Percentiles rank a stretch among this genome's conserved stretches.
These are phyloP conservation scores for Apiotrichum mycotoxinovorans DNA, from an alignment of 1,284 basidiomycete species.

Conservation along the genomic window DNA sequence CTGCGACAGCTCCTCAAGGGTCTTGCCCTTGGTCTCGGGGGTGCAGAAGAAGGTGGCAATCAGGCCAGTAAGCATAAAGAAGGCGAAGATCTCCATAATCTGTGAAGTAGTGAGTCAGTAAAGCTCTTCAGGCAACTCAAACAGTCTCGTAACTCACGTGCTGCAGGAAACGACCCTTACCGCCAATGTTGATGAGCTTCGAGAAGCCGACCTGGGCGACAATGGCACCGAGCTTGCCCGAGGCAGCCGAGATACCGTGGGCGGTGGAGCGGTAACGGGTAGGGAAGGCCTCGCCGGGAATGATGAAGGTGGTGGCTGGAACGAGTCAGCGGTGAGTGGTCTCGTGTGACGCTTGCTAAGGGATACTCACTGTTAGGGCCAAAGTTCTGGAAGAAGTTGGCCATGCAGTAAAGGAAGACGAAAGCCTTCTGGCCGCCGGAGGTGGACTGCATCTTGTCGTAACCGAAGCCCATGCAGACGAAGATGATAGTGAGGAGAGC, in stretches of 20 bases:
- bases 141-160: slow-evolving; percentile 10
- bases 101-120: not conserved
- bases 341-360: too few species aligned
- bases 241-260: slow-evolving; percentile 79
- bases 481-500: slow-evolving; percentile 54
- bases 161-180: slow-evolving; percentile 57
- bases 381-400: slow-evolving; percentile 53
- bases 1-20: slow-evolving; percentile 66
- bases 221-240: slow-evolving; percentile 78
- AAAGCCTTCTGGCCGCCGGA: slow-evolving; percentile 55
- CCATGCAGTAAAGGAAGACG: slow-evolving; percentile 54
- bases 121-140: not conserved
- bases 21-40: slow-evolving; percentile 67
- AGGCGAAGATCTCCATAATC: slow-evolving; percentile 60
- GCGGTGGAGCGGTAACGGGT: slow-evolving; percentile 78
- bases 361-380: slow-evolving; percentile 54
- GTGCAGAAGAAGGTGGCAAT: slow-evolving; percentile 70
- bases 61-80: slow-evolving; percentile 72
- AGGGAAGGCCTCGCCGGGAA: slow-evolving; percentile 82
- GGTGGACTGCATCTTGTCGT: slow-evolving; percentile 62
- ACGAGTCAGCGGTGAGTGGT: slow-evolving; percentile 52
- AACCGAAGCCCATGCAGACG: slow-evolving; percentile 61
- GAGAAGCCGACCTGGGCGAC: slow-evolving; percentile 75
- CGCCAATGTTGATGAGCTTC: slow-evolving; percentile 64
- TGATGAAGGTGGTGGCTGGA: slow-evolving; percentile 66